phyloP scores from a whole-genome alignment of 495 filamentous ascomycete species.

The Pyrenula massariospora region DNA sequence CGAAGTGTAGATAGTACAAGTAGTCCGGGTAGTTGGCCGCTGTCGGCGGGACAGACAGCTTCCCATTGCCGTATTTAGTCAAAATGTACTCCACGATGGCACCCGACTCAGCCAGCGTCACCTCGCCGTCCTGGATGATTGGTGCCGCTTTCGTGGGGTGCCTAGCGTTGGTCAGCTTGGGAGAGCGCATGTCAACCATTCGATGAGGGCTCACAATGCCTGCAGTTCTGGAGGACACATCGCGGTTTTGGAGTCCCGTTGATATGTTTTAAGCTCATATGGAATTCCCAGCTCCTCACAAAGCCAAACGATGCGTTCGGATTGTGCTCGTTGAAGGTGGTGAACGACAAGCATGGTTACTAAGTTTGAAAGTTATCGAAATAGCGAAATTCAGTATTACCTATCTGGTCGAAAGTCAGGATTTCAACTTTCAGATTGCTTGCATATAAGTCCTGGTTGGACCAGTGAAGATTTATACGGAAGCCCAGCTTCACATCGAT shows the following conservation, averaged over 20 bases:
- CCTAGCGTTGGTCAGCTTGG: slow-evolving; percentile 36
- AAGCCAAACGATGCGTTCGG: slow-evolving; percentile 51
- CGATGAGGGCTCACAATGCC: too few species aligned
- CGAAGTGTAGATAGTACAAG: slow-evolving; percentile 50
- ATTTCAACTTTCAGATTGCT: too few species aligned
- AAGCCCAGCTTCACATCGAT: too few species aligned
- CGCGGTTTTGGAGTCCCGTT: slow-evolving; percentile 33
- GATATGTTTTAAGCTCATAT: slow-evolving; percentile 39
- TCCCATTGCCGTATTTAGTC: slow-evolving; percentile 33
- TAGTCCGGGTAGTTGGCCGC: slow-evolving; percentile 37
- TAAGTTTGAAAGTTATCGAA: too few species aligned
- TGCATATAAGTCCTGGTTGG: too few species aligned
- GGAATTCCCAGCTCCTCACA: slow-evolving; percentile 49
- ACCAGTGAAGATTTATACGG: too few species aligned
- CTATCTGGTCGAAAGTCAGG: too few species aligned
- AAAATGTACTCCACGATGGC: slow-evolving; percentile 48
- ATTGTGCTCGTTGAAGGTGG: slow-evolving; percentile 44
- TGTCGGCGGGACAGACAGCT: slow-evolving; percentile 25
- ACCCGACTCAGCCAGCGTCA: slow-evolving; percentile 41
- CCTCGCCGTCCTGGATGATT: slow-evolving; percentile 37
- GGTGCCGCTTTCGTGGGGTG: slow-evolving; percentile 41
- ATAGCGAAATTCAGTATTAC: too few species aligned
- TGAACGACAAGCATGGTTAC: slow-evolving; percentile 42
- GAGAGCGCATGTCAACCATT: too few species aligned
- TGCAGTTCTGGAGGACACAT: too few species aligned